These are phyloP conservation scores for Alternaria sp. DNA, from an alignment of 2,329 filamentous ascomycete species.

Conservation along the genomic window DNA sequence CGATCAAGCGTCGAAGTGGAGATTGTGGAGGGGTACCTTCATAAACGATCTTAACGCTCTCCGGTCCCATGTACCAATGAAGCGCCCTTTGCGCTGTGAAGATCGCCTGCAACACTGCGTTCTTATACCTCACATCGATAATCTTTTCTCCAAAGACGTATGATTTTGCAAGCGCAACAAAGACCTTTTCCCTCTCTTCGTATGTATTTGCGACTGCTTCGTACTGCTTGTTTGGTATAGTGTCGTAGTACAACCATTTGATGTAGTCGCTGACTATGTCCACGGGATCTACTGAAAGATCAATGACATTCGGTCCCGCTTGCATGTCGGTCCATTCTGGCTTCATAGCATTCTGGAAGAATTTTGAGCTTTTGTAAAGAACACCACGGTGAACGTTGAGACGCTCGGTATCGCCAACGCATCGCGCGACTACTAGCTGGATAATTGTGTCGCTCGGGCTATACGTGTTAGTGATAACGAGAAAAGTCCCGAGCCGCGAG, in stretches of 20 bases:
- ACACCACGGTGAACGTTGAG: not conserved
- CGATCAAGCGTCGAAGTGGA: not conserved
- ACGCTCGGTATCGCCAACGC: not conserved
- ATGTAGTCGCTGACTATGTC: not conserved
- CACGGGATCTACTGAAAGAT: fast-evolving
- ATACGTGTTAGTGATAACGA: not conserved
- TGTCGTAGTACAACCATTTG: not conserved
- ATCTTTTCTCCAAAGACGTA: not conserved
- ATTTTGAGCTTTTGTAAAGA: not conserved
- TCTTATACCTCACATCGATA: not conserved
- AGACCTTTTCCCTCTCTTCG: not conserved
- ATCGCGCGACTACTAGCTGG: not conserved
- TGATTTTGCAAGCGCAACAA: not conserved
- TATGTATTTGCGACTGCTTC: not conserved
- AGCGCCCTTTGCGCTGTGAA: not conserved
- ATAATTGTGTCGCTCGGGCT: not conserved
- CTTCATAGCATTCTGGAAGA: not conserved
- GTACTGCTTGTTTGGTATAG: fast-evolving
- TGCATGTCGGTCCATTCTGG: not conserved
- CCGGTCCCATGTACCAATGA: fast-evolving
- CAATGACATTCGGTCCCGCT: not conserved
- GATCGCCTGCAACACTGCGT: fast-evolving
- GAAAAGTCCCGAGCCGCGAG: fast-evolving
- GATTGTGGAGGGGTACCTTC: not conserved
- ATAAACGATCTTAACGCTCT: not conserved